These are phyloP conservation scores for Thalassiosira hispida DNA, from an alignment of 352 stramenopile species.

Conservation along the genomic window DNA sequence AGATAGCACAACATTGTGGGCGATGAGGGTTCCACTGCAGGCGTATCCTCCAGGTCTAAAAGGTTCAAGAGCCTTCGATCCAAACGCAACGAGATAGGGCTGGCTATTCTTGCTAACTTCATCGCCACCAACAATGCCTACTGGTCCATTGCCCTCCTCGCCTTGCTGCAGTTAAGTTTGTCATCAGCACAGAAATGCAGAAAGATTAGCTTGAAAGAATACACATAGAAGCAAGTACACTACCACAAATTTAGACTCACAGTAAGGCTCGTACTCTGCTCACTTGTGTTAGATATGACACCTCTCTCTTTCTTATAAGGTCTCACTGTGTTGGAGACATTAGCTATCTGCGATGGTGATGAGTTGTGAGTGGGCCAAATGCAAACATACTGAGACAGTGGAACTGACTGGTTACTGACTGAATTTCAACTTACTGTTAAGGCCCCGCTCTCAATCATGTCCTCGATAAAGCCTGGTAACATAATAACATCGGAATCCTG, in stretches of 20 bases:
- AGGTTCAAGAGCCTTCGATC: slow-evolving; percentile 2
- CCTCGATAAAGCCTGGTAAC: slow-evolving; percentile 12
- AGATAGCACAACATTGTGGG: slow-evolving; percentile 8
- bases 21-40: slow-evolving; percentile 7
- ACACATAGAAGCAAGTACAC: no score
- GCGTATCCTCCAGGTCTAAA: neutral
- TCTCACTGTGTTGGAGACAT: no score
- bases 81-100: slow-evolving; percentile 13
- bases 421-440: neutral
- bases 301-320: no score
- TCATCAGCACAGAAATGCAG: neutral
- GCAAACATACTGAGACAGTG: neutral
- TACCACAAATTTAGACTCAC: no score
- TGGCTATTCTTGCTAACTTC: neutral
- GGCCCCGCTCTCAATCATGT: neutral
- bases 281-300: no score
- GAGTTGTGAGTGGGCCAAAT: no score
- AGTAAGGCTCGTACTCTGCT: no score
- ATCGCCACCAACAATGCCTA: neutral
- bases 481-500: slow-evolving; percentile 12
- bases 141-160: neutral
- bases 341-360: no score
- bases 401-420: neutral
- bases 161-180: neutral
- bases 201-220: neutral